These are phyloP conservation scores for Zasmidium cellare DNA, from an alignment of 2,329 filamentous ascomycete species.

Conservation along the genomic window DNA sequence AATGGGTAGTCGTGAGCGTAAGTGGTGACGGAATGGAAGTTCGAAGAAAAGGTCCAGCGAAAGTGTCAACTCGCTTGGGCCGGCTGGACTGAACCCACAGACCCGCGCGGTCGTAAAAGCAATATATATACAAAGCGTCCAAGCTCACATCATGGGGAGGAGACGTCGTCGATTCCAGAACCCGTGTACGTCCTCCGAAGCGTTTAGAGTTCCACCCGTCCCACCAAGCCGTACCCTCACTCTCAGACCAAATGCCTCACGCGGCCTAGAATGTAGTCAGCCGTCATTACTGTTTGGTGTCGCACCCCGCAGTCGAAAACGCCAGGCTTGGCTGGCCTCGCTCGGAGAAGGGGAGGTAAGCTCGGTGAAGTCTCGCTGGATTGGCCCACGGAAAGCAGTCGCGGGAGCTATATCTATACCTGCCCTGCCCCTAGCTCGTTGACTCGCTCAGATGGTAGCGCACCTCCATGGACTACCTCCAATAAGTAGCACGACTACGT, in stretches of 20 bases:
- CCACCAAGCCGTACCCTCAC: constrained; percentile 5
- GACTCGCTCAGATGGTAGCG: no score
- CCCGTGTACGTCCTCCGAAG: constrained; percentile 1
- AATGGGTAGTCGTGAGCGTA: no score
- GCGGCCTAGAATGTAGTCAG: not conserved
- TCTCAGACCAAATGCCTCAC: no score
- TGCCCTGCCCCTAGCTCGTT: no score
- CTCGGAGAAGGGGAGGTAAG: constrained; percentile 2
- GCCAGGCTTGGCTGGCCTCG: not conserved
- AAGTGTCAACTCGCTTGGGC: not conserved
- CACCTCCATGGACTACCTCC: no score
- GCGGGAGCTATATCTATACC: not conserved
- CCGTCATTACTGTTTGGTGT: not conserved
- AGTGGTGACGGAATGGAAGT: not conserved
- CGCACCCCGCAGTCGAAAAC: no score
- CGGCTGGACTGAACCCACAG: not conserved
- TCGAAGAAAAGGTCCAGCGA: not conserved
- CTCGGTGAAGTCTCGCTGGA: constrained; percentile 13
- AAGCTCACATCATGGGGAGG: not conserved
- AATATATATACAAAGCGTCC: constrained; percentile 4
- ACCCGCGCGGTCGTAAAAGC: not conserved
- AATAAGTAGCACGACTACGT: no score
- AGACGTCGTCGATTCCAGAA: no score
- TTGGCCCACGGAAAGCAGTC: constrained; percentile 7
- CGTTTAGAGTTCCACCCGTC: constrained; percentile 11